These are phyloP conservation scores for Rhodomyrtus tomentosa DNA, from an alignment of 345 rosid genomes.

Conservation along the genomic window DNA sequence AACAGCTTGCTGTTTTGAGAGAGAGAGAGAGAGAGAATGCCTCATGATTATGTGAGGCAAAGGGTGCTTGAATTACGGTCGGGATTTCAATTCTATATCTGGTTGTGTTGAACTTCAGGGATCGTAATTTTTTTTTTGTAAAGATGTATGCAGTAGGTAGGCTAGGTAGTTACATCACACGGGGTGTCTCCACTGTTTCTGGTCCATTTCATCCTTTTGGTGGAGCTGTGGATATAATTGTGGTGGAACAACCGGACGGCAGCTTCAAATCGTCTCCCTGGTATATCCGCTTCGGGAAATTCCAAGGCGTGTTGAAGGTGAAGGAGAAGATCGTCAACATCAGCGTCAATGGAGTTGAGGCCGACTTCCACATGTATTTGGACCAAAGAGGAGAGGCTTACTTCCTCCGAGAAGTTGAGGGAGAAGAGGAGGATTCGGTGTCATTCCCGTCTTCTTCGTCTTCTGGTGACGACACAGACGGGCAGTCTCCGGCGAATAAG, in stretches of 20 bases:
- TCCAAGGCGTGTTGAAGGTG: conserved; percentile 88
- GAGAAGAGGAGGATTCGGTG: conserved; percentile 38
- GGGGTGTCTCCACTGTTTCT: conserved; percentile 73
- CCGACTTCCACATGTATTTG: conserved; percentile 68
- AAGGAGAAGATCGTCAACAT: conserved; percentile 53
- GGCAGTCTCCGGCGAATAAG: conserved; percentile 12
- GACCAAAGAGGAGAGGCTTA: conserved; percentile 87
- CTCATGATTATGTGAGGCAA: neutral
- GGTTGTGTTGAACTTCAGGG: neutral
- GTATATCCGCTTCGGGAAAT: conserved; percentile 89
- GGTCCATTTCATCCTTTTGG: conserved; percentile 95
- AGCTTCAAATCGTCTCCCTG: conserved; percentile 96
- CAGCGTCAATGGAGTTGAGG: conserved; percentile 56
- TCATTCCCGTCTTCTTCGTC: conserved; percentile 28
- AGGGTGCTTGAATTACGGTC: neutral
- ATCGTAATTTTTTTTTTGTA: neutral
- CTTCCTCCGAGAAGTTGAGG: conserved; percentile 59
- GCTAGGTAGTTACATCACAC: conserved; percentile 76
- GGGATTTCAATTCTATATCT: conserved; percentile 1
- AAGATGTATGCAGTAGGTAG: conserved; percentile 76
- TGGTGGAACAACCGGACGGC: conserved; percentile 92
- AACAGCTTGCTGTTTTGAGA: neutral
- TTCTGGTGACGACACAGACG: conserved; percentile 49
- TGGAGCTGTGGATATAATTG: conserved; percentile 94
- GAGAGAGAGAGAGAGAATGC: neutral